Percentiles rank a stretch among this genome's conserved stretches.
These are phyloP conservation scores for Phytophthora cryptogea DNA, from an alignment of 352 stramenopile genomes.

Conservation along the genomic window DNA sequence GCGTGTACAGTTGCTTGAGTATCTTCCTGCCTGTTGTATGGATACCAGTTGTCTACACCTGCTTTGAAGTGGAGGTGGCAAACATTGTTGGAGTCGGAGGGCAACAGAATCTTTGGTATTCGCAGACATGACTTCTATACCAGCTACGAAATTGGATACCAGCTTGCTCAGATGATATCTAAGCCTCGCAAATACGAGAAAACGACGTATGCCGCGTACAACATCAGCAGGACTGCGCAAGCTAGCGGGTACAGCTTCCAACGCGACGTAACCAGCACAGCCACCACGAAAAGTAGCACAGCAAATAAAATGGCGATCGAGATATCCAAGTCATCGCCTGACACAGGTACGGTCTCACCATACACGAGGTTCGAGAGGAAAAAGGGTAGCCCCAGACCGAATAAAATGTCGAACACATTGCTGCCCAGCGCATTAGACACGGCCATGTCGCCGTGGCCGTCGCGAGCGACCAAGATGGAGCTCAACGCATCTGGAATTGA, in stretches of 20 bases:
- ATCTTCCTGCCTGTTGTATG: no score
- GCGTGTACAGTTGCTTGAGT: no score
- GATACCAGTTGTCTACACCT: no score
- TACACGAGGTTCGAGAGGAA: constrained; percentile 82
- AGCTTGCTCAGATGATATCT: constrained; percentile 40
- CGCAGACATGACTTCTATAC: not conserved
- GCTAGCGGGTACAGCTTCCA: constrained; percentile 56
- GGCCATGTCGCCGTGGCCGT: constrained; percentile 80
- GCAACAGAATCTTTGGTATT: not conserved
- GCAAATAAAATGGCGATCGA: constrained; percentile 72
- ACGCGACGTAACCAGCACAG: constrained; percentile 49
- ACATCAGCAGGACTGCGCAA: constrained; percentile 44
- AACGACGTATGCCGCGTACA: constrained; percentile 64
- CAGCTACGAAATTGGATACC: no score
- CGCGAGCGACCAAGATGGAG: constrained; percentile 79
- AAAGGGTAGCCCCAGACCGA: constrained; percentile 79
- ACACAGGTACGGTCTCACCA: constrained; percentile 49
- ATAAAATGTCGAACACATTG: constrained; percentile 87
- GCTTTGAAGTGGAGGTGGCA: no score
- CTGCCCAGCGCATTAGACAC: constrained; percentile 85
- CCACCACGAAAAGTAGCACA: constrained; percentile 60
- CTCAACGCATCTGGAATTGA: constrained; percentile 83
- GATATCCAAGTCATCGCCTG: constrained; percentile 54
- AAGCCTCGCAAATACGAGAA: constrained; percentile 64
- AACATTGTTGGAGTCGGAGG: no score